phyloP scores from a whole-genome alignment of 495 filamentous ascomycete species.

The Arthonia radiata region DNA sequence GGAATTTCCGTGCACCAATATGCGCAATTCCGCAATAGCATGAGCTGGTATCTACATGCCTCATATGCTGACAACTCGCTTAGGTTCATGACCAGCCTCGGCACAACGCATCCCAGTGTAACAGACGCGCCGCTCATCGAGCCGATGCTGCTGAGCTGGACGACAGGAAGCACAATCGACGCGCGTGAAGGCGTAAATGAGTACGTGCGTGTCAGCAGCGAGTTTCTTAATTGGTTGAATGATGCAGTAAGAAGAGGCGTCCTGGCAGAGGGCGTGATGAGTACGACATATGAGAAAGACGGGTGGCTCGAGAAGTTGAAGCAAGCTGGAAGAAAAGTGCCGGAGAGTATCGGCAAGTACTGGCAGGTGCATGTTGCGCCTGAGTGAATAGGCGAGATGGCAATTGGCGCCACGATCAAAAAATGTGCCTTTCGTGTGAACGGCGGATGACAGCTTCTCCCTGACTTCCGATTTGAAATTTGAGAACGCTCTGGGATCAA shows the following conservation, averaged over 20 bases:
- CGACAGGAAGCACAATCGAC: slow-evolving; percentile 20
- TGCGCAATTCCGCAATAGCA: too few relatives aligned
- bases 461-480: too few relatives aligned
- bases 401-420: too few relatives aligned
- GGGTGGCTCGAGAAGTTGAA: not conserved
- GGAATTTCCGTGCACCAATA: too few relatives aligned
- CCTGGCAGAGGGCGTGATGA: not conserved
- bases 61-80: not conserved
- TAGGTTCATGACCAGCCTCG: slow-evolving; percentile 7
- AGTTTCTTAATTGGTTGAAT: slow-evolving; percentile 14
- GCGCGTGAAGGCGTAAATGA: slow-evolving; percentile 17
- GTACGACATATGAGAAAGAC: not conserved
- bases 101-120: slow-evolving; percentile 25
- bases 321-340: not conserved
- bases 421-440: too few relatives aligned
- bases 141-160: slow-evolving; percentile 21
- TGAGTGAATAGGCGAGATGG: too few relatives aligned
- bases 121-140: slow-evolving; percentile 29
- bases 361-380: not conserved
- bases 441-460: too few relatives aligned
- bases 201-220: slow-evolving; percentile 20
- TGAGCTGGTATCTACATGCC: too few relatives aligned
- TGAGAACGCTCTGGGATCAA: too few relatives aligned
- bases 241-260: not conserved
- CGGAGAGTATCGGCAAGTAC: not conserved